Base-by-base conservation (phyloP, 345 rosid species). In the Salix viminalis region DNA sequence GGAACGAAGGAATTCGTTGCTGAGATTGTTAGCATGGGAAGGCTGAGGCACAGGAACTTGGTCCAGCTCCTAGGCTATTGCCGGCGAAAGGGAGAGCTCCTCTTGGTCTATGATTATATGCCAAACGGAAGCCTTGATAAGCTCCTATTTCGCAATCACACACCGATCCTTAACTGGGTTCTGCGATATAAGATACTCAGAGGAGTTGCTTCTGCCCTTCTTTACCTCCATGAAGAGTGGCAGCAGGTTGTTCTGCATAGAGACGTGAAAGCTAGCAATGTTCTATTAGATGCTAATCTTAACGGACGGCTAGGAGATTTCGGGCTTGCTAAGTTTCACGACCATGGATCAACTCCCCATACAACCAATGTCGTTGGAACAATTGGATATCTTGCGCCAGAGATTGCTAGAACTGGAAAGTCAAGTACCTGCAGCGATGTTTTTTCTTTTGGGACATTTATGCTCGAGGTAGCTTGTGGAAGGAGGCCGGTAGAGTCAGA, bases 61-160 rank as follows among this genome's bases (percentile, higher is more conserved):
- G 76, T 71, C 6, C 80, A 65, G 21, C 72, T 78, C 19, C 37
- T 72, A 11, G 80, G 80, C n/a, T 78, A 78, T 21, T 78, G 72
- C 42, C 65, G 76, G 8, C 67, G 76, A 14, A 71, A 72, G 4
- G 80, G 72, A 72, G 80, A 78, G 71, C 65, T 72, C 13, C 72
- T 78, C 50, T 54, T 77, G 46, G 80, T 77, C 39, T 77, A 77
- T 48, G 80, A 77, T 50, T 78, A 78, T 68, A 71, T 78, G 80
- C 71, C 71, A 7, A 78, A 78, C 3, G 80, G 80, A 48, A 78
- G 80, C 54, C 72, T 78, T 12, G 76, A 78, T 71, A 70, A 77
- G 46, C 32, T 56, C 70, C 65, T 77, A 42, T 77, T 61, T 61
- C 9, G 15, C 10, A 36, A 21, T 7, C 42, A 48, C 18, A 77